Evolutionary conservation across 257 asterid species (phyloP), one percentile per base, ranked within the genome.

Genomic region (Nicotiana undulata): DNA sequence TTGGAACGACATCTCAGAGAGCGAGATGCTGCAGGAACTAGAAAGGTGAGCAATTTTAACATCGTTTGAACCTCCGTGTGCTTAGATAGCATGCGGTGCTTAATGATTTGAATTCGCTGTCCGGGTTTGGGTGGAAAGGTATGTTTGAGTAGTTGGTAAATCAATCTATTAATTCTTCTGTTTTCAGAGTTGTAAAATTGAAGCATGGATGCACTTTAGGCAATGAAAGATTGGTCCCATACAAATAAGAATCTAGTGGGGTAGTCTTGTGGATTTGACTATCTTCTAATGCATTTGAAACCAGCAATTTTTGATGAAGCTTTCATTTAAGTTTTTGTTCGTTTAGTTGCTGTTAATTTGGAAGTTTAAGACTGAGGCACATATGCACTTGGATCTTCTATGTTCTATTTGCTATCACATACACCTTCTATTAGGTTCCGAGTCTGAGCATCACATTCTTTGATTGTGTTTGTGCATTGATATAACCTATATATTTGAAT

Each of bases 21-120:
- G 81, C 90, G 96, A 24, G 99, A 95, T 88, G 96, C 96, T 53
- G 97, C 96, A 11, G 92, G 93, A 61, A 95, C 99, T 24, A 92
- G 91, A 91, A 94, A 92, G 98, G 97, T 94, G 81, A 58, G 81
- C 59, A 66, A 40, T 44, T 9, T 12, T 13, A 72, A 24, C 60
- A 24, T 24, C 15, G 60, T 72, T 46, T 13, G 78, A 72, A 15
- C 60, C 22, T 72, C 60, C 26, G 40, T 46, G 78, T 24, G 78
- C 60, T 72, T 46, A 72, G 60, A 24, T 72, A 24, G 37, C 15
- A 72, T 20, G 22, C 0, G 0, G 15, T 24, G 60, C 60, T 46
- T 11, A 24, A 24, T 46, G 60, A 46, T 46, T 46, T 72, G 60
- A 72, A 44, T 72, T 72, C 22, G 1, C 60, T 72, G 60, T 15